These are phyloP conservation scores for Cucurbita moschata DNA, from an alignment of 306 rosid species.

Conservation along the genomic window DNA sequence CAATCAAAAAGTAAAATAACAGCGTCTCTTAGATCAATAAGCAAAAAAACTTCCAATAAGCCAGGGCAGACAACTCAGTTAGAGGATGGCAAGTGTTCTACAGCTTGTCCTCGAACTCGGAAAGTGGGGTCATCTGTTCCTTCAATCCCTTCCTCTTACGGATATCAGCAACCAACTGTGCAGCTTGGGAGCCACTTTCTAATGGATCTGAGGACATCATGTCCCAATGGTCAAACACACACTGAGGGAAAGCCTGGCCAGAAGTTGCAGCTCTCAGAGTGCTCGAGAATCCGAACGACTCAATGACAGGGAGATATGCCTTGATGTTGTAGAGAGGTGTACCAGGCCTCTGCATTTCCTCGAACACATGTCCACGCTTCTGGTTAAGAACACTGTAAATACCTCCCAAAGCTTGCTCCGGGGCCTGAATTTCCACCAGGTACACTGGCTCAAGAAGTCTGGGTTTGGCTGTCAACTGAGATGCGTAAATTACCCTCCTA, in stretches of 20 bases:
- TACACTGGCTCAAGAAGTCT: constrained; percentile 81
- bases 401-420: constrained; percentile 74
- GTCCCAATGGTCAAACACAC: constrained; percentile 93
- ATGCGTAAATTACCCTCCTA: constrained; percentile 64
- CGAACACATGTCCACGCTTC: constrained; percentile 68
- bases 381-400: constrained; percentile 75
- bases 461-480: constrained; percentile 63
- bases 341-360: constrained; percentile 69
- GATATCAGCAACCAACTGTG: constrained; percentile 40
- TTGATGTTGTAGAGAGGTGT: constrained; percentile 76
- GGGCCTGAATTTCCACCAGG: constrained; percentile 77
- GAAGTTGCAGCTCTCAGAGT: constrained; percentile 78
- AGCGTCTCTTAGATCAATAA: not conserved
- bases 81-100: not conserved
- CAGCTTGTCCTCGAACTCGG: constrained; percentile 27
- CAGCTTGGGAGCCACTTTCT: constrained; percentile 62
- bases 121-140: constrained; percentile 21
- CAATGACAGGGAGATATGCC: constrained; percentile 60
- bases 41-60: not conserved
- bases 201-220: constrained; percentile 76
- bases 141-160: constrained; percentile 87
- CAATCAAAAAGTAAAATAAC: not conserved
- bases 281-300: constrained; percentile 70
- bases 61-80: not conserved
- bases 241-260: constrained; percentile 91